These are phyloP conservation scores for Platismatia glauca DNA, from an alignment of 495 filamentous ascomycete species.

Conservation along the genomic window DNA sequence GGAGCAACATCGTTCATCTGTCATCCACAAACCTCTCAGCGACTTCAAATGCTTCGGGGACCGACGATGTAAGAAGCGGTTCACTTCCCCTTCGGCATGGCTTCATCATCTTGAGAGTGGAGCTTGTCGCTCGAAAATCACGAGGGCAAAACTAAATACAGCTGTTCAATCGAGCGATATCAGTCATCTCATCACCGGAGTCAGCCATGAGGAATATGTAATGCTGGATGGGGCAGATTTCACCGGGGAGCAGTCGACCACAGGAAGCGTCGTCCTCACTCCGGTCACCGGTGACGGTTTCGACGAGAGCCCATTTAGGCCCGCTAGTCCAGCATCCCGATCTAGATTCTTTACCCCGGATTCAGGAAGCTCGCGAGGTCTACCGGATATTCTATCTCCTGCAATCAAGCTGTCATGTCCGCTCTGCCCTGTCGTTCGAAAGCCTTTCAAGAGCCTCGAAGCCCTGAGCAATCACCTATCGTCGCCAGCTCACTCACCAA, in stretches of 20 bases:
- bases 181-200: conserved; percentile 6
- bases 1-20: conserved; percentile 15
- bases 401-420: conserved; percentile 4
- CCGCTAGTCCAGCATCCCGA: not conserved
- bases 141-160: conserved; percentile 15
- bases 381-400: not conserved
- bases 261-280: conserved; percentile 7
- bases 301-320: not conserved
- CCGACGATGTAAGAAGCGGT: conserved; percentile 16
- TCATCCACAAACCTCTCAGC: conserved; percentile 21
- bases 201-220: not conserved
- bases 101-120: conserved; percentile 24
- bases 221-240: not conserved
- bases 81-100: conserved; percentile 17
- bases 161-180: conserved; percentile 16
- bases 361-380: conserved; percentile 3
- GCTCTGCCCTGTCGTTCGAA: conserved; percentile 9
- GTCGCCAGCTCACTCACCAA: conserved; percentile 15
- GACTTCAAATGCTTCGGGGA: conserved; percentile 23
- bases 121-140: conserved; percentile 20
- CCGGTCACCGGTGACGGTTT: not conserved
- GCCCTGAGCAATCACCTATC: conserved; percentile 13
- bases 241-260: not conserved
- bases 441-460: conserved; percentile 11
- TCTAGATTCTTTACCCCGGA: conserved; percentile 6